A percentile compares a stretch with the other conserved stretches of the same genome.
These are phyloP conservation scores for Viola pubescens DNA, from an alignment of 441 rosid species.

Conservation along the genomic window DNA sequence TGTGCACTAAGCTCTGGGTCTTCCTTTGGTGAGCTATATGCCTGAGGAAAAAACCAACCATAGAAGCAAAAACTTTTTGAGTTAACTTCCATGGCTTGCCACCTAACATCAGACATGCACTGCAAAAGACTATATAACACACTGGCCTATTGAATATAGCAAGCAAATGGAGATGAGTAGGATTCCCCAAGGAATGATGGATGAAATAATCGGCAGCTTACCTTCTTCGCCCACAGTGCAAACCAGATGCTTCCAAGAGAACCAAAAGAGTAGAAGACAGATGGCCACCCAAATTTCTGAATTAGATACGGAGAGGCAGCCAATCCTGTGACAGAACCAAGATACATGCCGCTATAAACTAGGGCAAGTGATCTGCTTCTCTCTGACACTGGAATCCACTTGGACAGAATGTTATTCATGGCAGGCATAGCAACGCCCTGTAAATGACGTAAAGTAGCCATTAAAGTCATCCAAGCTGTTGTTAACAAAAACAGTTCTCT, in stretches of 20 bases:
- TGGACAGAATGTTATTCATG: constrained; percentile 93
- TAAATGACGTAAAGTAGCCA: constrained; percentile 17
- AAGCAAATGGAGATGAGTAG: not conserved
- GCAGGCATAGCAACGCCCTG: constrained; percentile 99
- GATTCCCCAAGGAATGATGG: not conserved
- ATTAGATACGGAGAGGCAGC: constrained; percentile 79
- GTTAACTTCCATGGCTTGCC: constrained; percentile 14
- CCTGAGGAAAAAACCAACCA: constrained; percentile 40
- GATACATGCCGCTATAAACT: constrained; percentile 98
- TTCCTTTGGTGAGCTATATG: constrained; percentile 81
- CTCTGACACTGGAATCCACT: constrained; percentile 98
- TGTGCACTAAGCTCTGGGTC: constrained; percentile 64
- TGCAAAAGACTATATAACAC: not conserved
- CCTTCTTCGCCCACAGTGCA: constrained; percentile 66
- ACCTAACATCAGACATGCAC: not conserved
- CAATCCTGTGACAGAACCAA: constrained; percentile 93
- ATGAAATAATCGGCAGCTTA: constrained; percentile 25
- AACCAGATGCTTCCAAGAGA: constrained; percentile 96
- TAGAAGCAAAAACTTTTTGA: constrained; percentile 7
- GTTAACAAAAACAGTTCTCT: no score
- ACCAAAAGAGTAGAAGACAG: constrained; percentile 90
- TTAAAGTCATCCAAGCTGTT: not conserved
- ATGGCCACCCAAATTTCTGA: constrained; percentile 89
- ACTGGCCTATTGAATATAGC: not conserved
- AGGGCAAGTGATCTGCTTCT: constrained; percentile 94